A percentile compares a stretch with the other conserved stretches of the same genome.
These are phyloP conservation scores for Antitrichia curtipendula DNA, from an alignment of 225 moss, liverwort and hornwort species.

Conservation along the genomic window DNA sequence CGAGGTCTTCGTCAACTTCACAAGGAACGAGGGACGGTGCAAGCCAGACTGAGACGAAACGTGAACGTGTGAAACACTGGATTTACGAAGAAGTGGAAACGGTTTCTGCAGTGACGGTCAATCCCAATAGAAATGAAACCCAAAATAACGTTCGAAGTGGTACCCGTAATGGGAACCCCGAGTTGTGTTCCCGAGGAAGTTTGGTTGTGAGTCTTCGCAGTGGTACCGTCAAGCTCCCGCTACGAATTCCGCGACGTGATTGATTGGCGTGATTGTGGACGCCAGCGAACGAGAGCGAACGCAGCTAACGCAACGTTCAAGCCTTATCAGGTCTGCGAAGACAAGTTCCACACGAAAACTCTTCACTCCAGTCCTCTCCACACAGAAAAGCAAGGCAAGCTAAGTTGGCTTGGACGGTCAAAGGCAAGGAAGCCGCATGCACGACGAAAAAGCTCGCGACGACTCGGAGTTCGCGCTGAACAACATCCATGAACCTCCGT, in stretches of 20 bases:
- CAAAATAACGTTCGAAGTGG: neutral
- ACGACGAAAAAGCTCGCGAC: neutral
- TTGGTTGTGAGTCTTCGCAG: neutral
- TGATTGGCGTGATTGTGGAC: neutral
- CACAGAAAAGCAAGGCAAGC: neutral
- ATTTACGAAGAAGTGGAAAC: neutral
- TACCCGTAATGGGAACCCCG: neutral
- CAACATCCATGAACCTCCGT: neutral
- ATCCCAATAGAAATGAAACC: neutral
- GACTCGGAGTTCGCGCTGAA: neutral
- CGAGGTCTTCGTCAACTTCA: neutral
- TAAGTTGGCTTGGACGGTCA: slow-evolving; percentile 6
- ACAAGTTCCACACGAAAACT: slow-evolving; percentile 23
- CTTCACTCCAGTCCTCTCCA: neutral
- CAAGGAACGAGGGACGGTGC: neutral
- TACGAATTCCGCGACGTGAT: neutral
- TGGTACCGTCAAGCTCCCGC: neutral
- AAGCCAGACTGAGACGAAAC: neutral
- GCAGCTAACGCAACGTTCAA: neutral
- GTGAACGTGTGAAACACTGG: neutral
- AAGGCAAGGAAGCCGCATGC: neutral
- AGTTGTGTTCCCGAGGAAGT: neutral
- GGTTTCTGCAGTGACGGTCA: neutral
- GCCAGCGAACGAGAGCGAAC: neutral
- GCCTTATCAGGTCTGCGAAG: slow-evolving; percentile 17